Evolutionary conservation across 495 filamentous ascomycete genomes (phyloP).

Genomic region (Hypomontagnella monticulosa): DNA sequence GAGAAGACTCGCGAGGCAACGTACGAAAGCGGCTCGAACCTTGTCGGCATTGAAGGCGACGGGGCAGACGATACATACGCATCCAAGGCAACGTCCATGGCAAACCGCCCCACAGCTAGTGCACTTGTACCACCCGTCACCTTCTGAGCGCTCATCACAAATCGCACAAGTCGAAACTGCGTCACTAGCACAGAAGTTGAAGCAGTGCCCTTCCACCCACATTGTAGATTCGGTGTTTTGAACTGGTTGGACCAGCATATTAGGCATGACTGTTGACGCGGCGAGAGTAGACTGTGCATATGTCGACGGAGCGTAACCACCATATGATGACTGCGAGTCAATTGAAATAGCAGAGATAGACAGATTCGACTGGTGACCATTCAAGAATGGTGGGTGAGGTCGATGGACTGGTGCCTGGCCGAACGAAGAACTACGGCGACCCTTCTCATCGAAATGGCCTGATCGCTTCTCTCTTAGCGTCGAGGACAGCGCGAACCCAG

Average conservation of each 20-base stretch:
- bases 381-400: slow-evolving; percentile 85
- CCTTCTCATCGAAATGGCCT: slow-evolving; percentile 87
- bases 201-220: slow-evolving; percentile 95
- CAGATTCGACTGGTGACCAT: slow-evolving; percentile 77
- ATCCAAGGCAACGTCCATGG: slow-evolving; percentile 82
- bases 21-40: slow-evolving; percentile 89
- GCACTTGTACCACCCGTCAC: slow-evolving; percentile 88
- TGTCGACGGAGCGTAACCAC: slow-evolving; percentile 89
- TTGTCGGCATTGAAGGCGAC: slow-evolving; percentile 90
- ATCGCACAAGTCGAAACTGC: slow-evolving; percentile 77
- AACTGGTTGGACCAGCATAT: slow-evolving; percentile 84
- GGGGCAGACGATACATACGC: slow-evolving; percentile 87
- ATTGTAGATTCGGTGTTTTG: slow-evolving; percentile 84
- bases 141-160: slow-evolving; percentile 87
- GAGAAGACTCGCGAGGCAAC: slow-evolving; percentile 92
- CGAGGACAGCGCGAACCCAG: slow-evolving; percentile 83
- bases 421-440: slow-evolving; percentile 90
- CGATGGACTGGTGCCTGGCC: slow-evolving; percentile 75
- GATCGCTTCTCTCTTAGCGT: slow-evolving; percentile 93
- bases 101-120: slow-evolving; percentile 77
- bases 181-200: slow-evolving; percentile 77
- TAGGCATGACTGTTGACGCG: slow-evolving; percentile 97
- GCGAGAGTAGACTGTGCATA: slow-evolving; percentile 98
- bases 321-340: slow-evolving; percentile 76
- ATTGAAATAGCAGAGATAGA: slow-evolving; percentile 86